Conservation (phyloP, 257 asterid genomes). For the Solanum appendiculatum region DNA sequence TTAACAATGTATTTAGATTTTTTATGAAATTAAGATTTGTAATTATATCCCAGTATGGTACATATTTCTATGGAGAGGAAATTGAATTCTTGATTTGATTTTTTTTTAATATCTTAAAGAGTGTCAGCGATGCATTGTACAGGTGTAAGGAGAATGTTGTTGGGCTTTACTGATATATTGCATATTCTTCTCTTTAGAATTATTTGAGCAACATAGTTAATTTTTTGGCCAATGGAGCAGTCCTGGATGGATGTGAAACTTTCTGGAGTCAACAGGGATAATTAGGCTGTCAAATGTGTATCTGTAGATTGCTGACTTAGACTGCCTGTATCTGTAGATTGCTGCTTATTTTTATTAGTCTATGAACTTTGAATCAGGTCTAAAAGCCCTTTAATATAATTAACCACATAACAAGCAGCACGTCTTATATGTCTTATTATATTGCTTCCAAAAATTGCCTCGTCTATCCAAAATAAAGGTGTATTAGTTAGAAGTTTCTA, state of each 20-base stretch:
- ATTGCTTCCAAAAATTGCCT: not conserved
- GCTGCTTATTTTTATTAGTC: not conserved
- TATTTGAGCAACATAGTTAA: not conserved
- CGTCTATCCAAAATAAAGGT: not conserved
- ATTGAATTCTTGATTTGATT: not conserved
- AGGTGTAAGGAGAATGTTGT: not conserved
- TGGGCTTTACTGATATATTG: not conserved
- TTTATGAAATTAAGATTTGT: not conserved
- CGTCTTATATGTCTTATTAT: not conserved
- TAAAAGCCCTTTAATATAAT: not conserved
- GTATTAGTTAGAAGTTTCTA: not conserved
- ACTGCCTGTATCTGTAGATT: not conserved
- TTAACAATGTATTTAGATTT: not conserved
- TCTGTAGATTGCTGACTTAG: not conserved
- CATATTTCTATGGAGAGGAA: not conserved
- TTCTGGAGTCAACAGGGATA: not conserved
- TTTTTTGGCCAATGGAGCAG: not conserved
- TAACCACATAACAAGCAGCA: not conserved
- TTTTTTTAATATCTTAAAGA: not conserved
- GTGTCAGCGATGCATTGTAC: not conserved
- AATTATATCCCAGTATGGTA: not conserved
- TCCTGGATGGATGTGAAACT: not conserved
- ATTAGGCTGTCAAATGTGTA: not conserved
- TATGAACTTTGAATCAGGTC: not conserved
- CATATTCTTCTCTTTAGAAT: not conserved